phyloP scores from a whole-genome alignment of 1,284 basidiomycete genomes.

The Heterobasidion occidentale region DNA sequence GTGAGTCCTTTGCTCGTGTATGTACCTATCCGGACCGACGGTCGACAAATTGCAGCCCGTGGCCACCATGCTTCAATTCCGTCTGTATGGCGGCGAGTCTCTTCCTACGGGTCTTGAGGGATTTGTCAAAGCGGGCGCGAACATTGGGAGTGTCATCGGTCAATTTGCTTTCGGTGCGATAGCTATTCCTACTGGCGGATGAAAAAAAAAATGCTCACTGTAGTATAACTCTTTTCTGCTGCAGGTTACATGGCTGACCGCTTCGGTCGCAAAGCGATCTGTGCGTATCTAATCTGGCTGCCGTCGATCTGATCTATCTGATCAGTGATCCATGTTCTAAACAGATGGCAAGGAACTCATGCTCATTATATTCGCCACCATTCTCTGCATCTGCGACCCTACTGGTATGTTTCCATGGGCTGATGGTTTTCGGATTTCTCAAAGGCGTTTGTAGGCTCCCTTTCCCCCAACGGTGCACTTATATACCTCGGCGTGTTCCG shows the following conservation, averaged over 20 bases:
- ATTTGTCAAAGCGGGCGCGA: conserved; percentile 60
- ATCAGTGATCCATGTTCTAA: not conserved
- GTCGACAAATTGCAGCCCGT: conserved; percentile 40
- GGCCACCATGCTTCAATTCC: conserved; percentile 68
- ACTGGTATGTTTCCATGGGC: conserved; percentile 24
- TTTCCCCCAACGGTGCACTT: conserved; percentile 38
- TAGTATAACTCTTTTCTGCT: not conserved
- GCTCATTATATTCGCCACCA: conserved; percentile 68
- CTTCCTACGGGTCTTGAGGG: conserved; percentile 55
- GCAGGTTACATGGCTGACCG: conserved; percentile 53
- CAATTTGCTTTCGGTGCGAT: conserved; percentile 58
- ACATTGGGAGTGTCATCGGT: conserved; percentile 69
- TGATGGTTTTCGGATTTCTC: not conserved
- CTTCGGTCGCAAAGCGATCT: conserved; percentile 58
- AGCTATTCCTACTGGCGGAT: not conserved
- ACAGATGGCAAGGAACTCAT: conserved; percentile 73
- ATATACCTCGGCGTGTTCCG: conserved; percentile 62
- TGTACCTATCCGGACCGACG: not conserved
- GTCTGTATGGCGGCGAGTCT: conserved; percentile 47
- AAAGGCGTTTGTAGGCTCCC: conserved; percentile 18
- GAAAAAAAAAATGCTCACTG: not conserved
- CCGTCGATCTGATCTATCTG: not conserved
- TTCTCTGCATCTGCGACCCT: conserved; percentile 44
- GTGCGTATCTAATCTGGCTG: conserved; percentile 25
- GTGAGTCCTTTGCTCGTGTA: conserved; percentile 25